Conservation (phyloP, 2,329 filamentous ascomycete species). For the Calonectria hongkongensis region DNA sequence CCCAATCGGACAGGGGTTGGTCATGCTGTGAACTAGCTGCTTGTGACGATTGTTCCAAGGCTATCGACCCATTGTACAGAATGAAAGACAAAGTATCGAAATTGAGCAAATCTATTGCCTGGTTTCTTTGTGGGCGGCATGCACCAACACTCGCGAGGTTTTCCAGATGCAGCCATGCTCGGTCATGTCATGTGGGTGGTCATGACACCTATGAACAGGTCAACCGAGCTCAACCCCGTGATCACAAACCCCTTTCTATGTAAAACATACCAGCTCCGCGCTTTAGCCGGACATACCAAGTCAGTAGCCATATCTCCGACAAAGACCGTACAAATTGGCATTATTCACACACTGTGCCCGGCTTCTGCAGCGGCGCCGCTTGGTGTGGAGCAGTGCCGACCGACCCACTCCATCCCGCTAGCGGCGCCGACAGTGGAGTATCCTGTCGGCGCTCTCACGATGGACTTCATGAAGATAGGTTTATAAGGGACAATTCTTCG, state of each 20-base stretch:
- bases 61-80: background rate
- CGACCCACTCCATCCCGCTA: constrained; percentile 21
- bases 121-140: background rate
- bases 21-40: too few species aligned
- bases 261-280: background rate
- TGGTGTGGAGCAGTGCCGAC: constrained; percentile 16
- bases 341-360: background rate
- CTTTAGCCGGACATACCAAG: background rate
- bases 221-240: background rate
- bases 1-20: too few species aligned
- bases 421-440: constrained; percentile 19
- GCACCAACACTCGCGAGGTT: background rate
- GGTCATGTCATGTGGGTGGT: background rate
- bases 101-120: background rate
- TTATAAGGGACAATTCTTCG: background rate
- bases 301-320: background rate
- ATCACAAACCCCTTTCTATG: too few species aligned
- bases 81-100: background rate
- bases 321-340: background rate
- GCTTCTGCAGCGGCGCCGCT: constrained; percentile 14
- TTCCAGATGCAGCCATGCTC: background rate
- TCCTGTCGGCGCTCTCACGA: constrained; percentile 18
- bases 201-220: background rate
- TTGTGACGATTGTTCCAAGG: background rate
- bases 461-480: background rate